phyloP scores from a whole-genome alignment of 1,284 basidiomycete species.

The Cryptococcus sp. region DNA sequence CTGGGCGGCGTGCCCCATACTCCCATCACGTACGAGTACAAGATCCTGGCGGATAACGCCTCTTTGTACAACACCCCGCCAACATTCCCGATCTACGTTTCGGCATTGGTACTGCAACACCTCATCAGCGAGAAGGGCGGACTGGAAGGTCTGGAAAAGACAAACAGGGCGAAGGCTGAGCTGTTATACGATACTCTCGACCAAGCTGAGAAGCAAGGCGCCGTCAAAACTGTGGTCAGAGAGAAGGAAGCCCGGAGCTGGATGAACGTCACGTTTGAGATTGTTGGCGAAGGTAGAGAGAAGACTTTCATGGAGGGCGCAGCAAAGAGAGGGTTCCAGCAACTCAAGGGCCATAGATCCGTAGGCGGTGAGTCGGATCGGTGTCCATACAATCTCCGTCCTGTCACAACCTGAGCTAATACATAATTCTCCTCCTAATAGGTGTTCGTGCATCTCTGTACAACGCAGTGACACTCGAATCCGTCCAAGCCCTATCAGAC shows the following conservation, averaged over 20 bases:
- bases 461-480: conserved; percentile 87
- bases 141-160: conserved; percentile 65
- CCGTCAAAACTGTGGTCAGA: conserved; percentile 68
- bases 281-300: conserved; percentile 67
- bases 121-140: conserved; percentile 69
- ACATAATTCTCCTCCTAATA: conserved; percentile 30
- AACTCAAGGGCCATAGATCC: conserved; percentile 81
- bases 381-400: not conserved
- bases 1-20: conserved; percentile 66
- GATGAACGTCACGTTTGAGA: conserved; percentile 90
- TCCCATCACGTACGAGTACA: conserved; percentile 74
- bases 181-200: conserved; percentile 73
- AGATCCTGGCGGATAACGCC: conserved; percentile 73
- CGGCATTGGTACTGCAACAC: conserved; percentile 79
- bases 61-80: conserved; percentile 96
- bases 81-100: conserved; percentile 88
- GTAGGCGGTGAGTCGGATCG: conserved; percentile 59
- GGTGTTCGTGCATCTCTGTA: conserved; percentile 91
- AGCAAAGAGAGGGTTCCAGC: conserved; percentile 73
- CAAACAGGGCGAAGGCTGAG: conserved; percentile 71
- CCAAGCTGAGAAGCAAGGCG: conserved; percentile 68
- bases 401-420: not conserved
- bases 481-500: conserved; percentile 58
- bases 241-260: conserved; percentile 71
- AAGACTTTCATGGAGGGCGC: conserved; percentile 76